These are phyloP conservation scores for Ustilago tritici DNA, from an alignment of 1,284 basidiomycete species.

Conservation along the genomic window DNA sequence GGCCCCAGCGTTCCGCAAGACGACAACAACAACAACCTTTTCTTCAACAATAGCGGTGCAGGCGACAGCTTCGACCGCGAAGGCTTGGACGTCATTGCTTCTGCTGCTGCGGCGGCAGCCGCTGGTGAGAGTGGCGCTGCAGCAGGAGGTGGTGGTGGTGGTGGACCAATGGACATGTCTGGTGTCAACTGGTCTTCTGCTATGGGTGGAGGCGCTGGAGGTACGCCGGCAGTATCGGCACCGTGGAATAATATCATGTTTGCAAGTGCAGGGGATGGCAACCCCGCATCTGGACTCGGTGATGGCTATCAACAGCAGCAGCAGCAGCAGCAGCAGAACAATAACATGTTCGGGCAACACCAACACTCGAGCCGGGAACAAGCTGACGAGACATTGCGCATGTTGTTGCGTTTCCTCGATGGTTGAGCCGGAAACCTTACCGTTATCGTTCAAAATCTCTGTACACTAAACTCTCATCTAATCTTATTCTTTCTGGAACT, in stretches of 20 bases:
- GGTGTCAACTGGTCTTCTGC: conserved; percentile 16
- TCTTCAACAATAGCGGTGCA: conserved; percentile 15
- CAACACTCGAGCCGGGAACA: conserved; percentile 9
- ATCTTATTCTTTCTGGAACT: neutral
- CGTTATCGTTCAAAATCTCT: neutral
- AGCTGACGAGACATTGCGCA: conserved; percentile 45
- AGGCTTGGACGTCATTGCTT: conserved; percentile 37
- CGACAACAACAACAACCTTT: conserved; percentile 8
- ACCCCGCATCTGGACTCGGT: neutral
- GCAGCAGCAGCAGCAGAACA: neutral
- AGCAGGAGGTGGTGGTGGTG: neutral
- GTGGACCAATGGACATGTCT: conserved; percentile 21
- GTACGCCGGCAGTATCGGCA: neutral
- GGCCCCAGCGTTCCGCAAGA: neutral
- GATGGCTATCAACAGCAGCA: conserved; percentile 8
- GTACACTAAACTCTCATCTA: neutral
- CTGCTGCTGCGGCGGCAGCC: conserved; percentile 33
- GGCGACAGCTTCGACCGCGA: conserved; percentile 22
- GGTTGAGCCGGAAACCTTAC: neutral
- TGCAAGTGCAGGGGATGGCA: neutral
- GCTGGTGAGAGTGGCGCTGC: neutral
- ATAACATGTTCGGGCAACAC: conserved; percentile 1
- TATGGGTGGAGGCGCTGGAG: neutral
- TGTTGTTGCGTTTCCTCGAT: conserved; percentile 31
- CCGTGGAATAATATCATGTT: conserved; percentile 41